Base-by-base conservation (phyloP, 2,329 filamentous ascomycete genomes). In the Scedosporium minutisporum region DNA sequence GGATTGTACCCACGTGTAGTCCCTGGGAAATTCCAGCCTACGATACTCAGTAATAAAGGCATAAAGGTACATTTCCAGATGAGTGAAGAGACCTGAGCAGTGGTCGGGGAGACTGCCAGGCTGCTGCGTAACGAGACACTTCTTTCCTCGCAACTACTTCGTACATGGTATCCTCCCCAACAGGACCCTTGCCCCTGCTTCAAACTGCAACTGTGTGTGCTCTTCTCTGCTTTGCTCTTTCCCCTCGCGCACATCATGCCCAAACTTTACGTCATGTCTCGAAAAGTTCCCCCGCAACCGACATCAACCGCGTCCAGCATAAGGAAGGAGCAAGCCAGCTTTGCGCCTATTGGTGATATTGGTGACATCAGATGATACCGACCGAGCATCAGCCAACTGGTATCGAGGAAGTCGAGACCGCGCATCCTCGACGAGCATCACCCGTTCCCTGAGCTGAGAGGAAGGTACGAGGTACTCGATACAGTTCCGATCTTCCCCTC, bases 341-440 rank as follows among this genome's bases (percentile, higher is more conserved):
- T 41, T 58, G 55, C 33, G 55, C 55, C 44, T 23, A 58, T 38
- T 41, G n/a, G 60, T 61, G 60, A 61, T 23, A 58, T 38, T 41
- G n/a, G 60, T 61, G 60, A 61, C 60, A 61, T 61, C 60, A 61
- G 60, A 61, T 61, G 27, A 61, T 57, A 7, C 27, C 55, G 55
- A 29, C 6, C 25, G 33, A 33, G 55, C 55, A 42, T 51, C 44
- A 46, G n/a, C 38, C 41, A 60, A 48, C 58, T 38, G 14, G 16
- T 58, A 33, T 23, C 23, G 18, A 55, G 51, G 12, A 23, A 14
- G 51, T 55, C 51, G 12, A 48, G 44, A 12, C 51, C 51, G 12
- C 23, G 12, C 51, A 23, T 23, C 51, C 7, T 23, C 23, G 10
- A 38, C 51, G 10, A 23, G 18, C 51, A 55, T 55, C 51, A 55